Evolutionary conservation across 352 stramenopile genomes (phyloP).

Genomic region (Globisporangium camurandrum): DNA sequence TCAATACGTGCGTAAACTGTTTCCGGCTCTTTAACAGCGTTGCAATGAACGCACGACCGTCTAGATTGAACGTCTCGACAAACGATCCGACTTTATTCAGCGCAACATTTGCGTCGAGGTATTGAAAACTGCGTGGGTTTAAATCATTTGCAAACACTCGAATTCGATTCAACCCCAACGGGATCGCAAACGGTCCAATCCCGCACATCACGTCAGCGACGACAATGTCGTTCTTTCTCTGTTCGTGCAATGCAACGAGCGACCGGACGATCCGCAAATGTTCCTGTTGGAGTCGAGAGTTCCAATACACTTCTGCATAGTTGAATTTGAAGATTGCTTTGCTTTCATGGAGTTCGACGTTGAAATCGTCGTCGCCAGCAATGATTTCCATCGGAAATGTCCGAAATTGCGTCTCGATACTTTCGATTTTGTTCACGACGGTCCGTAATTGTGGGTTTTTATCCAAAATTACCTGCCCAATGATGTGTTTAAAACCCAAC

Average conservation of each 20-base stretch:
- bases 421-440: constrained; percentile 97
- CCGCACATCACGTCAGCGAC: constrained; percentile 95
- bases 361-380: constrained; percentile 74
- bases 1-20: constrained; percentile 89
- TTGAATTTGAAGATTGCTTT: constrained; percentile 92
- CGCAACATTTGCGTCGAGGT: constrained; percentile 86
- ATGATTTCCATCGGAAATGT: constrained; percentile 97
- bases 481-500: constrained; percentile 94
- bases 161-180: constrained; percentile 81
- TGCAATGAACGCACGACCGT: constrained; percentile 90
- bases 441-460: constrained; percentile 95
- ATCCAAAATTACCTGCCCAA: constrained; percentile 97
- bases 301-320: constrained; percentile 97
- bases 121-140: constrained; percentile 88
- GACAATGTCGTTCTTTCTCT: constrained; percentile 48
- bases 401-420: constrained; percentile 92
- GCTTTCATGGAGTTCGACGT: constrained; percentile 91
- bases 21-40: constrained; percentile 59
- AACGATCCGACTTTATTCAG: constrained; percentile 87
- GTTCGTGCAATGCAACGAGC: too few species aligned
- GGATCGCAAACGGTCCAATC: constrained; percentile 94
- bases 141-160: constrained; percentile 91
- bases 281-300: constrained; percentile 93
- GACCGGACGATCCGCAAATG: constrained; percentile 88
- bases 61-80: constrained; percentile 87